These are phyloP conservation scores for Sicyos edulis DNA, from an alignment of 306 rosid species.

Conservation along the genomic window DNA sequence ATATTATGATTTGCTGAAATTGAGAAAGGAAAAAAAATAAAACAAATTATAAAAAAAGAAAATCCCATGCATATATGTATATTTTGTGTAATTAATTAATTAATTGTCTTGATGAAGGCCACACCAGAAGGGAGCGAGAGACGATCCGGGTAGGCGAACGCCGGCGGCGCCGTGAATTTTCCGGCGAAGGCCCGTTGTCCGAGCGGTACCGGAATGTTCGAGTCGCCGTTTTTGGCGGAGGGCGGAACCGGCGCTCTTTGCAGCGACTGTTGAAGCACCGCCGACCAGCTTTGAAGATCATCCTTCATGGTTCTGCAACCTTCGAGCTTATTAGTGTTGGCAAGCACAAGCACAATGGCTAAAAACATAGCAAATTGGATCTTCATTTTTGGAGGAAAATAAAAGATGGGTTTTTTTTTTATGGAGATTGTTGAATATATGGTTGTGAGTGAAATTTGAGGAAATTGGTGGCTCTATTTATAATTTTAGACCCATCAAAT, in stretches of 20 bases:
- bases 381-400: neutral
- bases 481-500: neutral
- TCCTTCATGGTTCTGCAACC: neutral
- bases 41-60: neutral
- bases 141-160: neutral
- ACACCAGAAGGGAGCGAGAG: neutral
- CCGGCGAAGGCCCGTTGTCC: neutral
- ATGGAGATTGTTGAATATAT: neutral
- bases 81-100: neutral
- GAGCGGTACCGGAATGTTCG: neutral
- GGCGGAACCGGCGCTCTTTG: neutral
- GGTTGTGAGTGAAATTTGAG: neutral
- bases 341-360: neutral
- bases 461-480: neutral
- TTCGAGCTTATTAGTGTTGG: neutral
- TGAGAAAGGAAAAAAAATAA: neutral
- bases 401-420: too few relatives aligned
- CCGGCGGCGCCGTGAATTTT: neutral
- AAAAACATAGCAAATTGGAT: neutral
- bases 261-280: constrained; percentile 1
- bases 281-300: neutral
- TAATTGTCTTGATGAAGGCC: neutral
- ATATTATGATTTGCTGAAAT: neutral
- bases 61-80: neutral
- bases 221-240: neutral